Base-by-base conservation (phyloP, 495 filamentous ascomycete species). In the Penicillium macrosclerotiorum region DNA sequence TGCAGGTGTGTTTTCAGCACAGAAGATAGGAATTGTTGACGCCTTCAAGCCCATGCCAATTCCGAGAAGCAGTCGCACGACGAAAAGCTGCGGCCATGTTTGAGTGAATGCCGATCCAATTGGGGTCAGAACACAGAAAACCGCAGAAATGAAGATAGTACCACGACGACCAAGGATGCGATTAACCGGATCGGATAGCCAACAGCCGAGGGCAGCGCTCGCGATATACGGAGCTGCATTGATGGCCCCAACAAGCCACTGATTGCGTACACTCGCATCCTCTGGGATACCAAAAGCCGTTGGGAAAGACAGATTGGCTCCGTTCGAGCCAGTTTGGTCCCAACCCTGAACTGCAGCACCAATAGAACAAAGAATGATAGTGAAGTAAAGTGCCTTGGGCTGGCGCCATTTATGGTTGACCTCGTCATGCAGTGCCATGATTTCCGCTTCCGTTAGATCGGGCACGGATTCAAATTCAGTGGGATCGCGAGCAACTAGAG, bases 311-410 rank as follows among this genome's bases (percentile, higher is more conserved):
- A 88, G 57, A 42, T 86, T 86, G 23, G 84, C 84, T 34, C 83
- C 84, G 48, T 88, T 87, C 37, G 78, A 81, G n/a, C 82, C 83
- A n/a, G 83, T 85, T 51, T 86, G 82, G 58, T 86, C 83, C 83
- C 82, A 86, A 22, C 79, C 79, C 65, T 87, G 84, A 3, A 85
- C 80, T 6, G 83, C 83, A 36, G 85, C 85, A 20, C 80, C 85
- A 37, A 89, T 78, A 18, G 85, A 87, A 54, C 80, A 84, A 13
- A 87, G 72, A 29, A 80, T 70, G 53, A 89, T 83, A 20, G 84
- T 86, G 30, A 85, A 74, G 60, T 87, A 89, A 11, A 89, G 77
- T 18, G 75, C 65, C 42, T 41, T 54, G 5, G 85, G 85, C 47
- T 85, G 81, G 29, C 74, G 70, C 80, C 82, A 89, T 40, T 82